Evolutionary conservation across 352 stramenopile genomes (phyloP).

Genomic region (Globisporangium abappressorium): DNA sequence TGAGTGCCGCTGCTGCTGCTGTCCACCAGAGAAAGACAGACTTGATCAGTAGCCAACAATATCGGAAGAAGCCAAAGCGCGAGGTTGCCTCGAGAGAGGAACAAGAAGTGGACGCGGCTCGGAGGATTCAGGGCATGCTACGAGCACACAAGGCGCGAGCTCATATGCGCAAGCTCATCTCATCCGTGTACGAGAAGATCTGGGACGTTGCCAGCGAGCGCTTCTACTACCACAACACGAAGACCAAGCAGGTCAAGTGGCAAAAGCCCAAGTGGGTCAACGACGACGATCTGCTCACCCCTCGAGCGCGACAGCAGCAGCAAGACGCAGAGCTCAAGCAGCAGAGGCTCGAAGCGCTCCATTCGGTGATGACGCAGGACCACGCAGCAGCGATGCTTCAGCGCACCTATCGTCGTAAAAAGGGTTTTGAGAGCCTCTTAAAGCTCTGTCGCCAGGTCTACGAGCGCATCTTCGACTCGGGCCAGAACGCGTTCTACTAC

Average conservation of each 20-base stretch:
- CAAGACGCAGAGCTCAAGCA: slow-evolving; percentile 12
- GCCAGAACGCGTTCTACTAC: slow-evolving; percentile 58
- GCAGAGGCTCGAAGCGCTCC: neutral
- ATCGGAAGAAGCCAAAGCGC: neutral
- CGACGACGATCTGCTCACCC: slow-evolving; percentile 60
- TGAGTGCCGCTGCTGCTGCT: neutral
- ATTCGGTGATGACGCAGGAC: slow-evolving; percentile 24
- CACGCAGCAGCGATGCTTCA: slow-evolving; percentile 56
- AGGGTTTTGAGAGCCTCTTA: slow-evolving; percentile 44
- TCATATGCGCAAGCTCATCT: slow-evolving; percentile 57
- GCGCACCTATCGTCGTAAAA: slow-evolving; percentile 41
- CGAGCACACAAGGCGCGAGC: slow-evolving; percentile 45
- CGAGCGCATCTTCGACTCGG: slow-evolving; percentile 66
- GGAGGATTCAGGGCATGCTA: slow-evolving; percentile 53
- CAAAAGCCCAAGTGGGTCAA: slow-evolving; percentile 59
- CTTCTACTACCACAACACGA: slow-evolving; percentile 84
- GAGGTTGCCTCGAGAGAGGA: slow-evolving; percentile 26
- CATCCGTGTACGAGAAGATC: slow-evolving; percentile 79
- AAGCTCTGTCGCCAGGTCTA: slow-evolving; percentile 52
- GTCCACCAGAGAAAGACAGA: slow-evolving; percentile 12
- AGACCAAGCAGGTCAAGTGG: slow-evolving; percentile 68
- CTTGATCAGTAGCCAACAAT: neutral
- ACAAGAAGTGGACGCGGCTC: slow-evolving; percentile 28
- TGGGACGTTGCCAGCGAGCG: slow-evolving; percentile 43
- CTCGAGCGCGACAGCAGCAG: slow-evolving; percentile 30